These are phyloP conservation scores for Ascochyta koolunga DNA, from an alignment of 2,329 filamentous ascomycete species.

Conservation along the genomic window DNA sequence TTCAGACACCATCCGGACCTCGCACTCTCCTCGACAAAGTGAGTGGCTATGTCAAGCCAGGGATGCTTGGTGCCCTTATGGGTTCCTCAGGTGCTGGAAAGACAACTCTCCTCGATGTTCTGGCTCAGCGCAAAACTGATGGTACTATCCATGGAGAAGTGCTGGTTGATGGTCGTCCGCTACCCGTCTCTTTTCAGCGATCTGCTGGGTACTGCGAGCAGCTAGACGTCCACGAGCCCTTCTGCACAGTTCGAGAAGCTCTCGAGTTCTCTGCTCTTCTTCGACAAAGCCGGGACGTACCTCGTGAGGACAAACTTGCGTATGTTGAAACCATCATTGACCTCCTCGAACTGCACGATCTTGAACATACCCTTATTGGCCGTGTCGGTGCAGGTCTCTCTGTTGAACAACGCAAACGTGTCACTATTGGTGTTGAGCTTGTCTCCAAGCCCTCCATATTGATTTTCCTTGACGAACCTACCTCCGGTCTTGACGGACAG, in stretches of 20 bases:
- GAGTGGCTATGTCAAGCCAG: conserved; percentile 61
- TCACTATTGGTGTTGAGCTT: conserved; percentile 65
- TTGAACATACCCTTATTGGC: conserved; percentile 36
- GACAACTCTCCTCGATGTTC: conserved; percentile 42
- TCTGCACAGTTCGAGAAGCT: conserved; percentile 37
- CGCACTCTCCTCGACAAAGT: conserved; percentile 58
- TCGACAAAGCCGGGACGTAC: conserved; percentile 30
- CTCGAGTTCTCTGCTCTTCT: conserved; percentile 40
- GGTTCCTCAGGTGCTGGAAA: conserved; percentile 44
- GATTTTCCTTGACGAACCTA: conserved; percentile 77
- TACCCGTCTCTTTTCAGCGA: conserved; percentile 37
- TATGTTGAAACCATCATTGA: conserved; percentile 39
- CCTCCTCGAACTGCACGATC: conserved; percentile 33
- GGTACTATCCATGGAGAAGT: conserved; percentile 38
- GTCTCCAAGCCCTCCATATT: conserved; percentile 69
- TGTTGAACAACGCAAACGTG: conserved; percentile 55
- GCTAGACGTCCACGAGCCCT: conserved; percentile 38
- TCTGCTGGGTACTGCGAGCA: conserved; percentile 45
- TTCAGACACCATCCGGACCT: conserved; percentile 50
- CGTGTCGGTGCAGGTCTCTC: conserved; percentile 34
- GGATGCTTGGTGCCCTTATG: conserved; percentile 50
- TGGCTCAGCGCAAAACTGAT: conserved; percentile 37
- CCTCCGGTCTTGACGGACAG: conserved; percentile 71
- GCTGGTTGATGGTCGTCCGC: conserved; percentile 36
- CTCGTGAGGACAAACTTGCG: conserved; percentile 30